Conservation (phyloP, 78 protist genomes). For the Mastigamoeba balamuthi region DNA sequence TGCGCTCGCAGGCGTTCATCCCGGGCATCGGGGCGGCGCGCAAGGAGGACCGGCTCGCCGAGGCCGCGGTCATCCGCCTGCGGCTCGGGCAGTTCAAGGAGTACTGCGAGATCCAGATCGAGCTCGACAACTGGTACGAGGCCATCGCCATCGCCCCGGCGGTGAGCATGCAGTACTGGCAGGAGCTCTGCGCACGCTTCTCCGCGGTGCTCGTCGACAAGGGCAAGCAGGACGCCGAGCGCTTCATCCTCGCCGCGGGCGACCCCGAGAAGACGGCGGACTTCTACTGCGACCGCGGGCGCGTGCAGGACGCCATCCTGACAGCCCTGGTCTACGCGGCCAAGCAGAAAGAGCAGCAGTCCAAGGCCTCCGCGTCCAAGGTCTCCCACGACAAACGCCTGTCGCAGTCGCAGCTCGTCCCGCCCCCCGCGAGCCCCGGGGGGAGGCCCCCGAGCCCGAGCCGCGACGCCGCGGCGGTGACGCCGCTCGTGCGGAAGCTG, state of each 20-base stretch:
- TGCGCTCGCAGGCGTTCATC: neutral
- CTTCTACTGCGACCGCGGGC: neutral
- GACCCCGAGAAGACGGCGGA: neutral
- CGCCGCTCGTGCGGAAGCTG: neutral
- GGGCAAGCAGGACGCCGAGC: neutral
- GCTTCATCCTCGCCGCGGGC: neutral
- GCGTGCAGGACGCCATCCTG: neutral
- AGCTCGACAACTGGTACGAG: constrained; percentile 17
- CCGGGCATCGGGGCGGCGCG: neutral
- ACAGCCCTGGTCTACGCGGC: neutral
- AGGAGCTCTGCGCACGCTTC: neutral
- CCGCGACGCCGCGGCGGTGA: neutral
- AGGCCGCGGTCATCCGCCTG: neutral
- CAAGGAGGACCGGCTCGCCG: neutral
- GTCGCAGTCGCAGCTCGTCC: too few species aligned
- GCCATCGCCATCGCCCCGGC: constrained; percentile 36
- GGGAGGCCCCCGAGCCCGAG: neutral
- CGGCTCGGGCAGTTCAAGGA: constrained; percentile 2
- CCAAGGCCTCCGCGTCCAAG: neutral
- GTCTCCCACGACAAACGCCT: too few species aligned
- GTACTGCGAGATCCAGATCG: constrained; percentile 18
- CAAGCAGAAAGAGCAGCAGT: neutral
- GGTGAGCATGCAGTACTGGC: constrained; percentile 23
- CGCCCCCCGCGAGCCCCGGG: neutral
- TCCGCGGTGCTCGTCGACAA: neutral